Evolutionary conservation across 2,329 filamentous ascomycete genomes (phyloP), one percentile per base, ranked within the genome.

Genomic region (Sclerotinia subarctica): DNA sequence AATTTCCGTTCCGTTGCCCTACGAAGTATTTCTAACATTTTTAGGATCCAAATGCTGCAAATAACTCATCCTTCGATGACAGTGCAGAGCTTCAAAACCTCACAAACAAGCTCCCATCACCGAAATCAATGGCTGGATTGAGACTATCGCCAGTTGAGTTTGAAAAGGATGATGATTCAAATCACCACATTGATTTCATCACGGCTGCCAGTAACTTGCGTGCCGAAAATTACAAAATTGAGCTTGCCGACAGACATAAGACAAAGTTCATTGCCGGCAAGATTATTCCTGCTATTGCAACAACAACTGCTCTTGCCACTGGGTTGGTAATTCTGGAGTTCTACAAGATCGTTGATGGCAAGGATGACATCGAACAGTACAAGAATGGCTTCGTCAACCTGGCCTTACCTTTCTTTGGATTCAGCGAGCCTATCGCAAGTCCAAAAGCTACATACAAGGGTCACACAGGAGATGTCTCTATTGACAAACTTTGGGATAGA

Each of bases 241-340:
- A 92, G 76, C 86, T 89, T 72, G 94, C 95, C 0, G 94, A 99
- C 77, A 87, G 93, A 70, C 95, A 97, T 85, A 96, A 95, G 88
- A 99, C 94, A 70, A 99, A 99, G 84, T 98, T 99, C 80, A 99
- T 99, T 78, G 96, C 95, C 44, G 95, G 95, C 79, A 99, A 99
- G 86, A 99, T 99, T 74, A 99, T 99, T 73, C 95, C 95, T 29
- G 95, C 95, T 57, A 99, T 99, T 79, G 95, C 95, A 56, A 99
- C 95, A 3, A 98, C 95, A 0, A 99, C 95, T 3, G 94, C 95
- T 3, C 84, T 99, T 68, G 94, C 98, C 17, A 99, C 95, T 3
- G 95, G 95, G 69, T 85, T 99, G 57, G 93, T 99, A 65, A 86
- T 96, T 21, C 82, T 99, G 57, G 95, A 99, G 82, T 82, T 98